Conservation (phyloP, 352 stramenopile genomes). For the Phytophthora sansomeana region DNA sequence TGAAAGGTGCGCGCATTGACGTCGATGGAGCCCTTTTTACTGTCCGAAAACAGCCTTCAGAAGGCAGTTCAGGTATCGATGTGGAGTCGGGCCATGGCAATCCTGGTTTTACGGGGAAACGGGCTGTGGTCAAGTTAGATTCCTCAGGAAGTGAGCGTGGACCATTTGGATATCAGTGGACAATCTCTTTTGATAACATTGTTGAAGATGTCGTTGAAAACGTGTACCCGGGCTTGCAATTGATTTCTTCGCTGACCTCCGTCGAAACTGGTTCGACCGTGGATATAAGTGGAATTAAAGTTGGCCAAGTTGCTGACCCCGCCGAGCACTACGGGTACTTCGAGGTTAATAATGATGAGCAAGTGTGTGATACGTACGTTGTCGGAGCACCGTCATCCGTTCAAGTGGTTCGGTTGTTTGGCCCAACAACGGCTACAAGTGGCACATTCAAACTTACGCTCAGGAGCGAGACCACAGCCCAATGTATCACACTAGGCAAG, state of each 20-base stretch:
- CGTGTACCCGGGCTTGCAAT: conserved; percentile 54
- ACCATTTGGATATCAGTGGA: conserved; percentile 73
- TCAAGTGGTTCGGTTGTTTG: conserved; percentile 80
- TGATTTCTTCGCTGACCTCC: conserved; percentile 60
- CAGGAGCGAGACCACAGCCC: conserved; percentile 48
- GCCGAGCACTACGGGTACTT: conserved; percentile 58
- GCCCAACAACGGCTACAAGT: conserved; percentile 61
- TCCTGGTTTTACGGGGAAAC: conserved; percentile 36
- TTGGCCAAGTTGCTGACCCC: conserved; percentile 33
- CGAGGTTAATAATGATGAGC: conserved; percentile 62
- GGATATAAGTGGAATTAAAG: conserved; percentile 25
- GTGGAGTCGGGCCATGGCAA: conserved; percentile 51
- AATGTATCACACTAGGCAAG: conserved; percentile 61
- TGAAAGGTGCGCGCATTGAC: conserved; percentile 42
- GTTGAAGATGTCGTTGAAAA: conserved; percentile 40
- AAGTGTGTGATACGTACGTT: conserved; percentile 68
- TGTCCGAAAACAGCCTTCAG: conserved; percentile 49
- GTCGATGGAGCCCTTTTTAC: conserved; percentile 45
- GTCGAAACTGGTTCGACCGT: conserved; percentile 45
- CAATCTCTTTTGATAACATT: conserved; percentile 68
- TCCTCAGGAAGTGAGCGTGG: conserved; percentile 43
- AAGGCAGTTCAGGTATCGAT: conserved; percentile 48
- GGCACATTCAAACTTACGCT: conserved; percentile 67
- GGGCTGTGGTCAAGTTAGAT: conserved; percentile 54
- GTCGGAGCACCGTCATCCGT: conserved; percentile 63